Evolutionary conservation across 805 yeast genomes (phyloP).

Genomic region (Candida nemodendra): DNA sequence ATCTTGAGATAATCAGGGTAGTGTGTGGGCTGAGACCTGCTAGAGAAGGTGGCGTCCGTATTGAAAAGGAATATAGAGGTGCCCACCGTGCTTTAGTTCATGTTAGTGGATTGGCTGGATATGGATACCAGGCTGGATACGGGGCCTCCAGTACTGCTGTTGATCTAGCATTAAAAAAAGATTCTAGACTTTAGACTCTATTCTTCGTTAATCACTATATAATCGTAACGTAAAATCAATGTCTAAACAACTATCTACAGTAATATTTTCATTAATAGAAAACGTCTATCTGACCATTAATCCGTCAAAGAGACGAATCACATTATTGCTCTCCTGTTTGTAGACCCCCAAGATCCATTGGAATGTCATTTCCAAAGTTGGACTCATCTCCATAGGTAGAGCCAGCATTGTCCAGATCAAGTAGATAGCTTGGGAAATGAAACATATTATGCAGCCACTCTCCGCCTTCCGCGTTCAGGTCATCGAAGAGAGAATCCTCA

Average conservation of each 20-base stretch:
- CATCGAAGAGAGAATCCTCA: conserved; percentile 12
- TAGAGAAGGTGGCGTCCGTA: conserved; percentile 71
- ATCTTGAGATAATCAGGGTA: conserved; percentile 55
- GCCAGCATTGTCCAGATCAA: conserved; percentile 21
- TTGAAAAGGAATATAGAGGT: conserved; percentile 51
- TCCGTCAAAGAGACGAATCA: too few relatives aligned
- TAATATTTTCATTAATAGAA: conserved; percentile 1
- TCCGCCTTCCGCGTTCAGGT: conserved; percentile 15
- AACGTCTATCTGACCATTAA: too few relatives aligned
- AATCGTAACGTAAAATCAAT: not conserved
- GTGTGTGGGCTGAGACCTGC: conserved; percentile 78
- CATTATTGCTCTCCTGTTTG: too few relatives aligned
- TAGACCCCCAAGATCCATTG: conserved; percentile 7
- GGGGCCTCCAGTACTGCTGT: conserved; percentile 59
- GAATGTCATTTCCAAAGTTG: conserved; percentile 2
- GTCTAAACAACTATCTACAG: not conserved
- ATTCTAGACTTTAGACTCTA: too few relatives aligned
- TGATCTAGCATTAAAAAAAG: conserved; percentile 5
- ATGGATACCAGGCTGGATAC: conserved; percentile 65
- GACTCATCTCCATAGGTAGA: conserved; percentile 1
- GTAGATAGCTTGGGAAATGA: conserved; percentile 30
- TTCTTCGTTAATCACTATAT: too few relatives aligned
- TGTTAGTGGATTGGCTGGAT: conserved; percentile 69
- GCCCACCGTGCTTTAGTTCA: conserved; percentile 53
- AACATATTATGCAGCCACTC: conserved; percentile 31